Evolutionary conservation across 805 yeast species (phyloP).

Genomic region (Dipodascopsis uninucleata): DNA sequence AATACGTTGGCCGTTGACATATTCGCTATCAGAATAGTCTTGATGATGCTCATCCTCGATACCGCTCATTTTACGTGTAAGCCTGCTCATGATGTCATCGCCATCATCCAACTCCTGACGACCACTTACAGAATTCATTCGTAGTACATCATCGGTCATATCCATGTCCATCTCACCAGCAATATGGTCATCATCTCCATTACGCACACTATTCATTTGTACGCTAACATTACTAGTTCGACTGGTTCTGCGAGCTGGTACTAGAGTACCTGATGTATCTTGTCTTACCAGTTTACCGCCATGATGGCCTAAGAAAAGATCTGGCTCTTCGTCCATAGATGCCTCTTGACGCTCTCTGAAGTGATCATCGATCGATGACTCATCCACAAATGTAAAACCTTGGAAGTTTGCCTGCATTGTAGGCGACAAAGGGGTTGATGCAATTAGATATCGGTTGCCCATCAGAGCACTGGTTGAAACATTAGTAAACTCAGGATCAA

Average conservation of each 20-base stretch:
- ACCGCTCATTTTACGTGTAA: slow-evolving; percentile 28
- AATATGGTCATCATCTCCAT: background rate
- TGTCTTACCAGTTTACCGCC: slow-evolving; percentile 4
- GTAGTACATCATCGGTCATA: slow-evolving; percentile 5
- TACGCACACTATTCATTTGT: background rate
- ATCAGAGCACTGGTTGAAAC: slow-evolving; percentile 80
- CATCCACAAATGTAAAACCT: slow-evolving; percentile 94
- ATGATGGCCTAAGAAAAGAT: slow-evolving; percentile 12
- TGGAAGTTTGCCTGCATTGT: slow-evolving; percentile 95
- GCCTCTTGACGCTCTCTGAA: slow-evolving; percentile 38
- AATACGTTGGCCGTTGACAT: slow-evolving; percentile 78
- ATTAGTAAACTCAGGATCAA: slow-evolving; percentile 95
- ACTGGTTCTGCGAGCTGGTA: background rate
- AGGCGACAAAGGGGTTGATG: slow-evolving; percentile 78
- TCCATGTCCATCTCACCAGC: slow-evolving; percentile 11
- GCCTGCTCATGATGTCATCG: slow-evolving; percentile 46
- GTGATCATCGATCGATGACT: slow-evolving; percentile 85
- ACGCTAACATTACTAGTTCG: too few species aligned
- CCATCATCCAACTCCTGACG: slow-evolving; percentile 67
- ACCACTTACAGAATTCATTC: slow-evolving; percentile 42
- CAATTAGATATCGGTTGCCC: slow-evolving; percentile 40
- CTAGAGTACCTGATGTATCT: background rate
- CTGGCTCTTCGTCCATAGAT: slow-evolving; percentile 26
- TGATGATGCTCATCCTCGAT: slow-evolving; percentile 41
- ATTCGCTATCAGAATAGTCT: slow-evolving; percentile 67